These are phyloP conservation scores for Saksenaea vasiformis DNA, from an alignment of 371 early-diverging fungal species.

Conservation along the genomic window DNA sequence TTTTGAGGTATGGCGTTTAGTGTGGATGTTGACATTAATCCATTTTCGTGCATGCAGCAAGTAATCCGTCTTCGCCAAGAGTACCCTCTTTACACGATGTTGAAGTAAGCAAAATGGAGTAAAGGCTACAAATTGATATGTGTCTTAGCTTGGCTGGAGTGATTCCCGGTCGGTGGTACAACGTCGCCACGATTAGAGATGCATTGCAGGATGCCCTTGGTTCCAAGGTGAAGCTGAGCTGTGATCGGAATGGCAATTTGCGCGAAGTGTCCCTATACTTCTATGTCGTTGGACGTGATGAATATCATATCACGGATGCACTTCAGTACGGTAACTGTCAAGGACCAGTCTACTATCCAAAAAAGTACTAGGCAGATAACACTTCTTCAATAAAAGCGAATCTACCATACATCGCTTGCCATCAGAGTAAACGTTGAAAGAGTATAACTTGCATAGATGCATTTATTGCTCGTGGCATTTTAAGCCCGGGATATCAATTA, in stretches of 20 bases:
- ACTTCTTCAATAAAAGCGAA: neutral
- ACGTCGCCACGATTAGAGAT: conserved; percentile 30
- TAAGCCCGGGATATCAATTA: no score
- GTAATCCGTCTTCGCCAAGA: neutral
- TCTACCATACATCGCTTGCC: neutral
- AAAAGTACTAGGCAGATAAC: conserved; percentile 22
- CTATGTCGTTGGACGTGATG: conserved; percentile 41
- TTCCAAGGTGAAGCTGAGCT: conserved; percentile 33
- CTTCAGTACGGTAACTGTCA: conserved; percentile 30
- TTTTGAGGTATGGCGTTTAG: conserved; percentile 34
- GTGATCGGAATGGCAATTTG: conserved; percentile 27
- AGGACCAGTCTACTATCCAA: conserved; percentile 40
- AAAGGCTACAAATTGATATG: neutral
- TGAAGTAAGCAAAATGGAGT: neutral
- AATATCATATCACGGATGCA: conserved; percentile 38
- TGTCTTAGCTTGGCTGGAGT: conserved; percentile 39
- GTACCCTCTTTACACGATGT: neutral
- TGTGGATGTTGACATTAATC: neutral
- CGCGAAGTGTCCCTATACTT: conserved; percentile 41
- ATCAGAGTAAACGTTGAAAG: neutral
- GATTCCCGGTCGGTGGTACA: conserved; percentile 40
- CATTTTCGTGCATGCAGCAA: neutral
- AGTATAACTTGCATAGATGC: no score
- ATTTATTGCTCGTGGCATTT: no score
- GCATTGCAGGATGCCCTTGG: conserved; percentile 34